These are phyloP conservation scores for Solanum chilense DNA, from an alignment of 257 asterid species.

Conservation along the genomic window DNA sequence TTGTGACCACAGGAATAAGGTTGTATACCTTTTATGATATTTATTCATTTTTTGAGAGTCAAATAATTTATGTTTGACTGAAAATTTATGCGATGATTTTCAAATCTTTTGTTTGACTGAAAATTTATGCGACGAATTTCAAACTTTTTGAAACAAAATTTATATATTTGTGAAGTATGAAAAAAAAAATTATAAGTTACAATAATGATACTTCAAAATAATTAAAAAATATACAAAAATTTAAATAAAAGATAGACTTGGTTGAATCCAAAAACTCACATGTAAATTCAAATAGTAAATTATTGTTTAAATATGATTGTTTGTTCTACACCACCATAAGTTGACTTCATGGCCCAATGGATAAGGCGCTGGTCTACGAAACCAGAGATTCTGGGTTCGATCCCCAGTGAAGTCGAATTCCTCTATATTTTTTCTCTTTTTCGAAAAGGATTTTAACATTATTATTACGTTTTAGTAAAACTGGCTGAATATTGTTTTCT, in stretches of 20 bases:
- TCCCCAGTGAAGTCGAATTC: conserved; percentile 39
- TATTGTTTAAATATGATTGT: not conserved
- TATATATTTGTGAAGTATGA: too few species aligned
- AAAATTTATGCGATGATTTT: too few species aligned
- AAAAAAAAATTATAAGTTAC: too few species aligned
- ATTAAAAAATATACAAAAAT: too few species aligned
- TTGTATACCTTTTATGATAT: not conserved
- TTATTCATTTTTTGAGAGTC: too few species aligned
- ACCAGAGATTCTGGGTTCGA: conserved; percentile 99
- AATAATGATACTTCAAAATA: too few species aligned
- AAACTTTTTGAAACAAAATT: not conserved
- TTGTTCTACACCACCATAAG: not conserved
- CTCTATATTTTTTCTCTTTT: too few species aligned
- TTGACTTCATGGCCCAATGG: conserved; percentile 64
- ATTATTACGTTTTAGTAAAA: not conserved
- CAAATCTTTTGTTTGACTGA: not conserved
- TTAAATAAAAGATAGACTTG: not conserved
- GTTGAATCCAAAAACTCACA: too few species aligned
- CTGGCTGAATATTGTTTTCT: too few species aligned
- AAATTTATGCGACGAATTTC: too few species aligned
- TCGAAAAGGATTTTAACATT: not conserved
- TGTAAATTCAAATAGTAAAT: too few species aligned
- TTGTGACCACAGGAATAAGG: not conserved
- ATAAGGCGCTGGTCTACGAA: conserved; percentile 99
- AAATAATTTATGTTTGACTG: too few species aligned